A percentile compares a stretch with the other conserved stretches of the same genome.
Evolutionary conservation across 768 basidiomycete genomes (phyloP).

Genomic region (Mrakia frigida): DNA sequence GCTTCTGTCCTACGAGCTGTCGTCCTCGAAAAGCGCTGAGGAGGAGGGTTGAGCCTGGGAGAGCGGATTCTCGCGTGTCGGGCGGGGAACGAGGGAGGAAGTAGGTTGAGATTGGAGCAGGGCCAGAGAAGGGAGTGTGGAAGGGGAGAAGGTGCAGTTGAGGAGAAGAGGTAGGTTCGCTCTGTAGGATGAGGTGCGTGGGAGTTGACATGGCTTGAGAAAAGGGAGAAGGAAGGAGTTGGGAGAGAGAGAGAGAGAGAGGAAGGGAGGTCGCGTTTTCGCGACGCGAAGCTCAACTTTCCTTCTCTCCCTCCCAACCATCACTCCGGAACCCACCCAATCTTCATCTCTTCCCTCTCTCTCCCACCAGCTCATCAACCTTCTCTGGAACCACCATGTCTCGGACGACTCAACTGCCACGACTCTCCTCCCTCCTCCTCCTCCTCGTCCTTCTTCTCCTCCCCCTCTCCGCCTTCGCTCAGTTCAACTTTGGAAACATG

Average conservation of each 20-base stretch:
- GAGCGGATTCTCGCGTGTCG: background rate
- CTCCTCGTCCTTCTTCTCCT: constrained; percentile 15
- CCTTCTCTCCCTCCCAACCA: too few relatives aligned
- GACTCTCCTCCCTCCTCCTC: background rate
- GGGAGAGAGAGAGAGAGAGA: background rate
- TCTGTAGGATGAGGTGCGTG: background rate
- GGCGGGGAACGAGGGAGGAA: constrained; percentile 53
- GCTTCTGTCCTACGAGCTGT: constrained; percentile 26
- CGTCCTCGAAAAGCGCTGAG: constrained; percentile 25
- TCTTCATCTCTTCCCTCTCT: background rate
- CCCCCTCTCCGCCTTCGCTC: constrained; percentile 14
- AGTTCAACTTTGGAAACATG: constrained; percentile 20
- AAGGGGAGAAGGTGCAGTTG: constrained; percentile 66
- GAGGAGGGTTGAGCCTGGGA: background rate
- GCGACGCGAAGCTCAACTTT: too few relatives aligned
- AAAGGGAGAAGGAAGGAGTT: background rate
- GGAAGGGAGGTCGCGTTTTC: background rate
- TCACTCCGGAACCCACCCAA: too few relatives aligned
- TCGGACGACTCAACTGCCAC: background rate
- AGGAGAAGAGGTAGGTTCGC: background rate
- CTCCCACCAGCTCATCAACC: background rate
- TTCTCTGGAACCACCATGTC: too few relatives aligned
- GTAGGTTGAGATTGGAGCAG: constrained; percentile 68
- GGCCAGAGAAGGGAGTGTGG: constrained; percentile 63
- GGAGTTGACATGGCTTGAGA: background rate